These are phyloP conservation scores for Shiraia bambusicola DNA, from an alignment of 2,329 filamentous ascomycete species.

Conservation along the genomic window DNA sequence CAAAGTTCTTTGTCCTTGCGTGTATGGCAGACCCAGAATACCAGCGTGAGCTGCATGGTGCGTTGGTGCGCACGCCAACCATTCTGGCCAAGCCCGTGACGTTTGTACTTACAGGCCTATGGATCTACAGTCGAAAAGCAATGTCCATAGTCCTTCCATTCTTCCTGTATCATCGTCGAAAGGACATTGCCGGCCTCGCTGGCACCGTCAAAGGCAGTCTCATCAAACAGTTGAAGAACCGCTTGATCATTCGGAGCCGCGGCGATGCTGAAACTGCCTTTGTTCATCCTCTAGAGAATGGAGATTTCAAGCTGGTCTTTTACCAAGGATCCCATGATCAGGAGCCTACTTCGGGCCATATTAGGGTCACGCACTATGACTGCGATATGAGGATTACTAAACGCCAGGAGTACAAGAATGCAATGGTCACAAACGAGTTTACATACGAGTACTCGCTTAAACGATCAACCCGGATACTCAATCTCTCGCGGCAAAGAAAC, in stretches of 20 bases:
- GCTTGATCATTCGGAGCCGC: slow-evolving; percentile 51
- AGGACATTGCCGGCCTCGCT: slow-evolving; percentile 51
- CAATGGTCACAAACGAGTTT: slow-evolving; percentile 50
- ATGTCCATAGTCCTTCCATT: slow-evolving; percentile 51
- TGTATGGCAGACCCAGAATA: slow-evolving; percentile 56
- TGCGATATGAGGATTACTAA: slow-evolving; percentile 49
- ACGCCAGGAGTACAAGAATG: slow-evolving; percentile 50
- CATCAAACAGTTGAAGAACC: slow-evolving; percentile 50
- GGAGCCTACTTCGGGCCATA: slow-evolving; percentile 50
- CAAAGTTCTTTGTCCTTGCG: slow-evolving; percentile 54
- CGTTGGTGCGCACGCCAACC: slow-evolving; percentile 40
- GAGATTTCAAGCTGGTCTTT: slow-evolving; percentile 43
- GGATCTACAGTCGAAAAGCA: slow-evolving; percentile 50
- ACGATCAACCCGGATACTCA: slow-evolving; percentile 34
- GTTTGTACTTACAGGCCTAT: slow-evolving; percentile 50
- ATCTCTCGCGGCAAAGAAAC: slow-evolving; percentile 42
- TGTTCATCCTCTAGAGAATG: slow-evolving; percentile 40
- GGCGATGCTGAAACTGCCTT: slow-evolving; percentile 55
- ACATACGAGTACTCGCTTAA: slow-evolving; percentile 50
- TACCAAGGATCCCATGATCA: slow-evolving; percentile 44
- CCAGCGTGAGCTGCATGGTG: slow-evolving; percentile 53
- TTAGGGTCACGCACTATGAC: slow-evolving; percentile 52
- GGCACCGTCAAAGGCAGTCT: slow-evolving; percentile 53
- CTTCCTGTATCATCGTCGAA: slow-evolving; percentile 53
- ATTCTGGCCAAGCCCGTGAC: slow-evolving; percentile 42